Percentiles rank a stretch among this genome's conserved stretches.
phyloP scores from a whole-genome alignment of 129 eudicot species.

The Logfia minima region DNA sequence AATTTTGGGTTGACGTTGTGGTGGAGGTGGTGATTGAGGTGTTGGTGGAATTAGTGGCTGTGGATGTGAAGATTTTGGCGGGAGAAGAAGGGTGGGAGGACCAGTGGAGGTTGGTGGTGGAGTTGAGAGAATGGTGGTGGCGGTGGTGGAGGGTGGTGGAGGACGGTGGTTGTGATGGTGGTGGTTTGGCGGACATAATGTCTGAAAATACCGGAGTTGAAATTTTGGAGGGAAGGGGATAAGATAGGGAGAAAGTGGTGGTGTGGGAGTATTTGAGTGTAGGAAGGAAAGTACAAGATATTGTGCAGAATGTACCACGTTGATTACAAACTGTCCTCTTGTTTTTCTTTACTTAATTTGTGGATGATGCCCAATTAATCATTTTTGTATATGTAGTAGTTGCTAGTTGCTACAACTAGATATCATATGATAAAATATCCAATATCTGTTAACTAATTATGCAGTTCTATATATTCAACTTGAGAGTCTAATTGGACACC shows the following conservation, averaged over 20 bases:
- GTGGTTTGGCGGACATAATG: slow-evolving; percentile 56
- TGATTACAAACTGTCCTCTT: slow-evolving; percentile 39
- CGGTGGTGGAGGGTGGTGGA: slow-evolving; percentile 26
- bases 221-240: slow-evolving; percentile 25
- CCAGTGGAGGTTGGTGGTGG: slow-evolving; percentile 40
- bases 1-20: background rate
- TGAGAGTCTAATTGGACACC: no score
- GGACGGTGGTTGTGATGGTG: slow-evolving; percentile 35
- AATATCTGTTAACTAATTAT: no score
- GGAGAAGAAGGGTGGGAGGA: slow-evolving; percentile 37
- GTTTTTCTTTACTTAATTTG: slow-evolving; percentile 21
- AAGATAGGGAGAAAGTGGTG: slow-evolving; percentile 27
- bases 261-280: slow-evolving; percentile 42
- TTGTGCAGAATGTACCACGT: slow-evolving; percentile 57
- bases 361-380: slow-evolving; percentile 8
- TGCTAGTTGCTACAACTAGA: no score
- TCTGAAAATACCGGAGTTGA: slow-evolving; percentile 10
- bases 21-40: slow-evolving; percentile 2
- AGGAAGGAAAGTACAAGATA: slow-evolving; percentile 33
- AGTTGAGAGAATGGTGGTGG: slow-evolving; percentile 16
- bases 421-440: no score
- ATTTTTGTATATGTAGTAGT: background rate
- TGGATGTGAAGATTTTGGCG: slow-evolving; percentile 27
- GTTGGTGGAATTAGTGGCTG: slow-evolving; percentile 20
- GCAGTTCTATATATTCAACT: no score